Percentiles rank a stretch among this genome's conserved stretches.
Evolutionary conservation across 2,329 filamentous ascomycete genomes (phyloP).

Genomic region (Paraphoma sp.): DNA sequence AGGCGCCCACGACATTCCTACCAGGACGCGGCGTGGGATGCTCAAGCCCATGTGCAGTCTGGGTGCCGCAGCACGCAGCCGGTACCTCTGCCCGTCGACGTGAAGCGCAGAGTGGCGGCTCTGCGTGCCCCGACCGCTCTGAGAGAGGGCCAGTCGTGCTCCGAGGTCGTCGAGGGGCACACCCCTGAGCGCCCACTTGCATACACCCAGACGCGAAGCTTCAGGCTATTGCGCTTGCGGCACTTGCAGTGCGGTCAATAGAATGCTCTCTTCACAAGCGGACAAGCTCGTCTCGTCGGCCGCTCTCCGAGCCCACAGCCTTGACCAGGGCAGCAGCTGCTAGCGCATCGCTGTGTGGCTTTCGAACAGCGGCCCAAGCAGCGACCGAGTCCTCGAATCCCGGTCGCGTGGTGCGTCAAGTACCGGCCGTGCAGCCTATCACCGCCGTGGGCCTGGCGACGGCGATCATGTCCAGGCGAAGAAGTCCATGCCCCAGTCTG

Average conservation of each 20-base stretch:
- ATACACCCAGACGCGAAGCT: constrained; percentile 15
- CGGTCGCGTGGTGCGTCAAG: constrained; percentile 27
- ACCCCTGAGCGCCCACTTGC: constrained; percentile 10
- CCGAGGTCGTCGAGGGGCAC: constrained; percentile 2
- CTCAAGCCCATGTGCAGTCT: constrained; percentile 12
- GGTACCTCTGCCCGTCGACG: neutral
- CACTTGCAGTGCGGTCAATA: constrained; percentile 13
- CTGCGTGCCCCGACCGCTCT: constrained; percentile 11
- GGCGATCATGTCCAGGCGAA: constrained; percentile 11
- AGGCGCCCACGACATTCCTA: neutral
- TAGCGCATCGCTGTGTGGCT: constrained; percentile 27
- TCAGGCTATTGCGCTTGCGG: constrained; percentile 28
- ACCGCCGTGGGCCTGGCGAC: constrained; percentile 8
- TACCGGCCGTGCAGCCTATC: constrained; percentile 28
- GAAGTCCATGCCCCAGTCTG: constrained; percentile 1
- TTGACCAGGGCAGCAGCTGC: constrained; percentile 4
- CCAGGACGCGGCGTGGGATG: constrained; percentile 17
- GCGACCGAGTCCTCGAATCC: constrained; percentile 28
- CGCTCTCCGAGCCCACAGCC: constrained; percentile 24
- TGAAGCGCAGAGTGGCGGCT: constrained; percentile 7
- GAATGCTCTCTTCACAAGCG: constrained; percentile 13
- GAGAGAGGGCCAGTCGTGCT: neutral
- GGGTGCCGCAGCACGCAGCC: constrained; percentile 10
- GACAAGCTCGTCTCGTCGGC: constrained; percentile 29
- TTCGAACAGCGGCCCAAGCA: constrained; percentile 12